Percentiles rank a stretch among this genome's conserved stretches.
phyloP scores from a whole-genome alignment of 2,329 filamentous ascomycete species.

The Ceratocystis albifundus region DNA sequence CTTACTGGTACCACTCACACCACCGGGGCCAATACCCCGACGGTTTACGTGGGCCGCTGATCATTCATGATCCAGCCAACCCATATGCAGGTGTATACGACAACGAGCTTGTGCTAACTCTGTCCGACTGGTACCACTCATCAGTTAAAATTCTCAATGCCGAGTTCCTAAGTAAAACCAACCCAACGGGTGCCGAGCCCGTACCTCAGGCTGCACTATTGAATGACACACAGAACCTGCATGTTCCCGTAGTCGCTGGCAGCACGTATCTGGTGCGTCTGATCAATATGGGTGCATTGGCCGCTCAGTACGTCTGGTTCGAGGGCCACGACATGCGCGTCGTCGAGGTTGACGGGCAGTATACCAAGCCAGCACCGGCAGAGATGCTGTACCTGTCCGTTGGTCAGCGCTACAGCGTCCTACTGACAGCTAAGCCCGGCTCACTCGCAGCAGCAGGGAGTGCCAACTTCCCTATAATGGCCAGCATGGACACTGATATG shows the following conservation, averaged over 20 bases:
- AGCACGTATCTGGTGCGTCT: constrained; percentile 64
- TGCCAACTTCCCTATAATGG: constrained; percentile 56
- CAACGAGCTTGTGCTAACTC: constrained; percentile 51
- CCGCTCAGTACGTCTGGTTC: constrained; percentile 54
- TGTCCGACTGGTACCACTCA: constrained; percentile 62
- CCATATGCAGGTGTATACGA: constrained; percentile 49
- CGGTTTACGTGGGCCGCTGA: constrained; percentile 51
- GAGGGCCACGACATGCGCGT: constrained; percentile 57
- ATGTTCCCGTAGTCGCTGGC: constrained; percentile 48
- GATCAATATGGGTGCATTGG: constrained; percentile 63
- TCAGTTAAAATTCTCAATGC: constrained; percentile 39
- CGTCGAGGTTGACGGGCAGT: constrained; percentile 63
- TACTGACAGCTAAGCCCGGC: constrained; percentile 45
- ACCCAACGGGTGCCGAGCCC: constrained; percentile 50
- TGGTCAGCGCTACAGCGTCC: constrained; percentile 54
- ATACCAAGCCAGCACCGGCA: constrained; percentile 48
- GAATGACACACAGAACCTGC: constrained; percentile 56
- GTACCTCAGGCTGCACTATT: constrained; percentile 57
- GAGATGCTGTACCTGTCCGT: constrained; percentile 54
- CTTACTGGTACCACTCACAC: constrained; percentile 72
- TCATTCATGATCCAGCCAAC: constrained; percentile 51
- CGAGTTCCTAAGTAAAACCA: constrained; percentile 41
- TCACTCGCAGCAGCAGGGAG: constrained; percentile 30
- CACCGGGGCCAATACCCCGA: constrained; percentile 57
- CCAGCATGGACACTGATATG: constrained; percentile 52